Percentiles rank a stretch among this genome's conserved stretches.
These are phyloP conservation scores for Castanospermum australe DNA, from an alignment of 306 rosid genomes.

Conservation along the genomic window DNA sequence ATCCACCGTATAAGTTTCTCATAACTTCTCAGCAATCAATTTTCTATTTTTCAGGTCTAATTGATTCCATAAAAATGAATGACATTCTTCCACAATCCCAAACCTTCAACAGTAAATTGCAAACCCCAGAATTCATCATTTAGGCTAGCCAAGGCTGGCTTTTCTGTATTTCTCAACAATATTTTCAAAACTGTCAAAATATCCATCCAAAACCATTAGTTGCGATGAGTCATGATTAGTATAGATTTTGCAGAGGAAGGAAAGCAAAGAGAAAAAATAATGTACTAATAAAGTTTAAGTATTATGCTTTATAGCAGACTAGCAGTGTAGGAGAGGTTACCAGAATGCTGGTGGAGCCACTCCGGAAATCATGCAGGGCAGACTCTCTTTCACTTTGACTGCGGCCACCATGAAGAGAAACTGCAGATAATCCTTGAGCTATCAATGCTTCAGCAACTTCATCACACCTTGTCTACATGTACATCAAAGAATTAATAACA, in stretches of 20 bases:
- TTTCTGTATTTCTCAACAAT: neutral
- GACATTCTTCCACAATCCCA: neutral
- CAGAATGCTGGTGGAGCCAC: slow-evolving; percentile 77
- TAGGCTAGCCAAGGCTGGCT: slow-evolving; percentile 4
- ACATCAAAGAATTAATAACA: slow-evolving; percentile 14
- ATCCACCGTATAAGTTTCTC: neutral
- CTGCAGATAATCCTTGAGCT: slow-evolving; percentile 86
- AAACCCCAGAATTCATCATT: neutral
- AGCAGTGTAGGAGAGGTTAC: slow-evolving; percentile 33
- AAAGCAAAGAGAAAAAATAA: neutral
- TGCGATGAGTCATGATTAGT: neutral
- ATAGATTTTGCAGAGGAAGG: neutral
- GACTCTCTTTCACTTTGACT: slow-evolving; percentile 85
- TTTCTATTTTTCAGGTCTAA: neutral
- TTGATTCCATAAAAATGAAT: neutral
- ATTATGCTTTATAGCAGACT: neutral
- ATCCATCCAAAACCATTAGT: slow-evolving; percentile 2
- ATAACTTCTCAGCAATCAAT: neutral
- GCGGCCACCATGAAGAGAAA: slow-evolving; percentile 91
- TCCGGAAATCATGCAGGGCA: slow-evolving; percentile 73
- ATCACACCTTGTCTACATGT: slow-evolving; percentile 74
- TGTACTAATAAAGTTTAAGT: neutral
- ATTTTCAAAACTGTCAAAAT: neutral
- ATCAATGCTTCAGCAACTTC: slow-evolving; percentile 82
- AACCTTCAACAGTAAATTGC: neutral